phyloP scores from a whole-genome alignment of 371 early-diverging fungal species.

The Conidiobolus coronatus region DNA sequence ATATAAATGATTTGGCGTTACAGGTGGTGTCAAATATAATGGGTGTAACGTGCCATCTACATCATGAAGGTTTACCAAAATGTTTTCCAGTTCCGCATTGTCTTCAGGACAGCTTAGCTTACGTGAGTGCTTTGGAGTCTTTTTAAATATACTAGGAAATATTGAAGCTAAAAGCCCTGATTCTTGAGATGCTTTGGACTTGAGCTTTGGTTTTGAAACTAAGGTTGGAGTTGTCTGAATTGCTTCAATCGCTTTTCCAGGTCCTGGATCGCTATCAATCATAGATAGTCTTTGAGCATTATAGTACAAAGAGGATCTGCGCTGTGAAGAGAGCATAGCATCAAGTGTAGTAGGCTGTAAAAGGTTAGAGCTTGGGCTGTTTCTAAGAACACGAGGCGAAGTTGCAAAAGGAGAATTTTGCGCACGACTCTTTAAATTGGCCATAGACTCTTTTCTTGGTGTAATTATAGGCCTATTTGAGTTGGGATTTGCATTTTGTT shows the following conservation, averaged over 20 bases:
- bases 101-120: neutral
- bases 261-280: neutral
- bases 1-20: neutral
- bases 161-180: neutral
- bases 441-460: slow-evolving; percentile 5
- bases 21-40: neutral
- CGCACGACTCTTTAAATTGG: neutral
- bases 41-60: neutral
- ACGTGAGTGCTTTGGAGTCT: neutral
- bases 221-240: neutral
- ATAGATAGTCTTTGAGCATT: neutral
- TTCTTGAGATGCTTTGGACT: neutral
- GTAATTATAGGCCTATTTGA: neutral
- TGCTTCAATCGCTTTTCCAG: neutral
- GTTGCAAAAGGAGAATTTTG: neutral
- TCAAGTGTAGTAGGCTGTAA: neutral
- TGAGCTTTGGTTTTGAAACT: neutral
- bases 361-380: too few relatives aligned
- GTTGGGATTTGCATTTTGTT: neutral
- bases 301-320: slow-evolving; percentile 2
- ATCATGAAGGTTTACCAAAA: neutral
- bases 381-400: neutral
- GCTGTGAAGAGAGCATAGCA: slow-evolving; percentile 1
- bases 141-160: neutral
- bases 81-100: neutral